Percentiles rank a stretch among this genome's conserved stretches.
phyloP scores from a whole-genome alignment of 768 basidiomycete genomes.

The Rossbeevera mucosa region DNA sequence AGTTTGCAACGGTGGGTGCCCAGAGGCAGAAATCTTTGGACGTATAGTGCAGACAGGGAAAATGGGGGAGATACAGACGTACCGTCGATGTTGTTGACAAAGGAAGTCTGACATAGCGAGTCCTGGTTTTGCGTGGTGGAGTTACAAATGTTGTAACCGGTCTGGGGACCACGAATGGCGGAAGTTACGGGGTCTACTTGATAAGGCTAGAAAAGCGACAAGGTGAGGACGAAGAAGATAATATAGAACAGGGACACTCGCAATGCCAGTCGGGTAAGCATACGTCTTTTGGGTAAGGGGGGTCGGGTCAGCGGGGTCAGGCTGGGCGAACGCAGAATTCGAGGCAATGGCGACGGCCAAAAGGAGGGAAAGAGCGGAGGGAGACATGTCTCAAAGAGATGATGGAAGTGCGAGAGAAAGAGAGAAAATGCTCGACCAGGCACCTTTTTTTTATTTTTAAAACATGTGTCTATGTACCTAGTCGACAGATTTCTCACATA shows the following conservation, averaged over 20 bases:
- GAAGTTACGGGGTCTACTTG: slow-evolving; percentile 41
- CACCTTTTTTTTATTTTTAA: slow-evolving; percentile 3
- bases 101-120: slow-evolving; percentile 66
- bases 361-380: slow-evolving; percentile 43
- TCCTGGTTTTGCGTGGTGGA: slow-evolving; percentile 57
- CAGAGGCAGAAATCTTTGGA: slow-evolving; percentile 68
- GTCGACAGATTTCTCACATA: too few relatives aligned
- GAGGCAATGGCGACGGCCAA: slow-evolving; percentile 30
- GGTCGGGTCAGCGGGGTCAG: slow-evolving; percentile 41
- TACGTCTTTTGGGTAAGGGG: slow-evolving; percentile 46
- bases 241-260: slow-evolving; percentile 15
- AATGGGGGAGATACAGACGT: neutral
- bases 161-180: slow-evolving; percentile 52
- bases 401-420: neutral
- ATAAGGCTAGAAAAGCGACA: slow-evolving; percentile 39
- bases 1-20: slow-evolving; percentile 47
- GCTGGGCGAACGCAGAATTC: slow-evolving; percentile 27
- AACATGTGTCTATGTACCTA: too few relatives aligned
- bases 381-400: slow-evolving; percentile 39
- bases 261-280: slow-evolving; percentile 41
- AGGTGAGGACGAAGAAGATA: neutral
- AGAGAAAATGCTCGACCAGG: neutral
- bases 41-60: slow-evolving; percentile 23
- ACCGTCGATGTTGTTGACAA: slow-evolving; percentile 53
- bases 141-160: slow-evolving; percentile 67